A percentile compares a stretch with the other conserved stretches of the same genome.
Conservation (phyloP, 2,329 filamentous ascomycete genomes). For the Orbilia javanica region DNA sequence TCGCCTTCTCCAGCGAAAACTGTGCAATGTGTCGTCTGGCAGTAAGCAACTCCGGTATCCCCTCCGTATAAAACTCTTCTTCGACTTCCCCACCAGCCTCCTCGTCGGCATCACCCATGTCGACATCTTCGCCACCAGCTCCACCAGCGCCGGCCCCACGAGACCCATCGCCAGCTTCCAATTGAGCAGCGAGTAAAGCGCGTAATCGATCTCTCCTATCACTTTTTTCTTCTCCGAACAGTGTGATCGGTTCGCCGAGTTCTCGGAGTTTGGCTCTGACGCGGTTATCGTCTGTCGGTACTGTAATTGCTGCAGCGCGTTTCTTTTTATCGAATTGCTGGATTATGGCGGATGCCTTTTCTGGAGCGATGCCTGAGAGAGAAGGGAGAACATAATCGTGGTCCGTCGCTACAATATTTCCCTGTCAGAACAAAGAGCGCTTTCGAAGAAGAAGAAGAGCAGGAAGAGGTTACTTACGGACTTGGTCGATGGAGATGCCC, state of each 20-base stretch:
- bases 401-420: conserved; percentile 72
- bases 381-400: conserved; percentile 85
- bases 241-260: conserved; percentile 90
- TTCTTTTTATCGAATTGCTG: conserved; percentile 92
- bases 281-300: conserved; percentile 91
- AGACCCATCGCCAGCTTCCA: conserved; percentile 71
- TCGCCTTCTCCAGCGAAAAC: conserved; percentile 86
- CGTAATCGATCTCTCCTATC: conserved; percentile 89
- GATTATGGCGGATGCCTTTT: conserved; percentile 86
- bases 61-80: conserved; percentile 95
- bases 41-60: conserved; percentile 78
- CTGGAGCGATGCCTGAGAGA: conserved; percentile 76
- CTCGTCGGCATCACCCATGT: conserved; percentile 70
- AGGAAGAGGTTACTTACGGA: conserved; percentile 69
- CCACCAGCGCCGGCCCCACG: conserved; percentile 65
- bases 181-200: conserved; percentile 80
- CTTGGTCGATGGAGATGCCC: conserved; percentile 74
- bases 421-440: no score
- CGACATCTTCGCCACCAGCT: conserved; percentile 73
- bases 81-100: conserved; percentile 78
- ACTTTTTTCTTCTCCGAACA: conserved; percentile 89
- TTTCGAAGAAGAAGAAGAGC: no score
- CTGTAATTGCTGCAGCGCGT: conserved; percentile 86
- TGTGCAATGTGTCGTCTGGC: conserved; percentile 83
- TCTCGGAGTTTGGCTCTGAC: conserved; percentile 85